A percentile compares a stretch with the other conserved stretches of the same genome.
These are phyloP conservation scores for Eucalyptus marginata DNA, from an alignment of 345 rosid genomes.

Conservation along the genomic window DNA sequence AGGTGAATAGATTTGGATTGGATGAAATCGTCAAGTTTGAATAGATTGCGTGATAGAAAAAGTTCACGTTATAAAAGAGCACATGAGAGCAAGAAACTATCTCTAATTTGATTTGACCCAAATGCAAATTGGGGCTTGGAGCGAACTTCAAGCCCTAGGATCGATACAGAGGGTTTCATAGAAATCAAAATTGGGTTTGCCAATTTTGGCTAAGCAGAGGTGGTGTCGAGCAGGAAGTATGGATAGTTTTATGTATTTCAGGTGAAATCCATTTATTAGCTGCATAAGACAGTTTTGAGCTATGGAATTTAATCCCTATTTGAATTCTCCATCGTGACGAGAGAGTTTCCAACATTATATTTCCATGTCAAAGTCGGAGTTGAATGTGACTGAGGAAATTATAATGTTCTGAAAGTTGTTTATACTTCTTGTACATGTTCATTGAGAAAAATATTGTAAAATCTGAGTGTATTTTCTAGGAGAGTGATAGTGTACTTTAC, in stretches of 20 bases:
- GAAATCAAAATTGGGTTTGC: not conserved
- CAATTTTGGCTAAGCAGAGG: not conserved
- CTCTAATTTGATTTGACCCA: not conserved
- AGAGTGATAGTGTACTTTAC: not conserved
- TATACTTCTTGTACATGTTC: not conserved
- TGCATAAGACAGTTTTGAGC: not conserved
- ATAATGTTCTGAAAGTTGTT: not conserved
- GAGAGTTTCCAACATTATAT: not conserved
- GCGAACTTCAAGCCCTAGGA: not conserved
- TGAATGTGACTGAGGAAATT: not conserved
- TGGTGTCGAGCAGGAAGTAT: not conserved
- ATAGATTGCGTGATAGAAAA: fast-evolving
- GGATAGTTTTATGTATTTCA: not conserved
- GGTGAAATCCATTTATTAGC: not conserved
- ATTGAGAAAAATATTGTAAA: not conserved
- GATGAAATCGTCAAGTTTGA: not conserved
- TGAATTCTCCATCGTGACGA: not conserved
- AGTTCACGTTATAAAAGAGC: fast-evolving
- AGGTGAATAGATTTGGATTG: not conserved
- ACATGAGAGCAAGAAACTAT: fast-evolving
- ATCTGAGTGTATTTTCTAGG: not conserved
- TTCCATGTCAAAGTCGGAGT: not conserved
- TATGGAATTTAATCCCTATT: not conserved
- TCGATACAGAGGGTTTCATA: not conserved
- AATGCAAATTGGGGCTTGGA: not conserved